phyloP scores from a whole-genome alignment of 1,284 basidiomycete species.

The Ganoderma resinaceum region DNA sequence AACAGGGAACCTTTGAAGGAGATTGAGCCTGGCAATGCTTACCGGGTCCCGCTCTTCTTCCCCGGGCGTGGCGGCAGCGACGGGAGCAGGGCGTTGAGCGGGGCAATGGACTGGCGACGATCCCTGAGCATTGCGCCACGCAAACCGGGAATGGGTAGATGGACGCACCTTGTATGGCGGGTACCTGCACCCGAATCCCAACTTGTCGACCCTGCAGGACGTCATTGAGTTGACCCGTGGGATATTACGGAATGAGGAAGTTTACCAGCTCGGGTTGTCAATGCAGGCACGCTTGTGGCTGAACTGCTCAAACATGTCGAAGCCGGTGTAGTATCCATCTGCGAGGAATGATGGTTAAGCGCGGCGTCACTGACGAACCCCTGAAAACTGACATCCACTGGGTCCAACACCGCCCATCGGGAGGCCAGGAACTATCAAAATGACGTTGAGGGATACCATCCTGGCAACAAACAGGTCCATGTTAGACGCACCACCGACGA shows the following conservation, averaged over 20 bases:
- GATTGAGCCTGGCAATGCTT: constrained; percentile 26
- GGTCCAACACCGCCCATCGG: constrained; percentile 79
- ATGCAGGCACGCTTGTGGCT: constrained; percentile 68
- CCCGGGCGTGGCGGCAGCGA: constrained; percentile 47
- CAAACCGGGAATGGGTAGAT: neutral
- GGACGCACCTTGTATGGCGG: constrained; percentile 65
- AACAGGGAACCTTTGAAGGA: constrained; percentile 23
- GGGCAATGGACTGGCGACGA: constrained; percentile 9
- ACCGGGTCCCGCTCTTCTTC: constrained; percentile 17
- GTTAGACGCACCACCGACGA: constrained; percentile 53
- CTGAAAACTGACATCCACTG: constrained; percentile 65
- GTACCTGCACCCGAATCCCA: constrained; percentile 60
- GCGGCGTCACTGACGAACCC: no score
- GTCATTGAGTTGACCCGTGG: neutral
- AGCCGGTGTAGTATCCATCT: constrained; percentile 72
- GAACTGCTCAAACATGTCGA: constrained; percentile 72
- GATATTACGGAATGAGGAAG: neutral
- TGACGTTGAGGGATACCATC: neutral
- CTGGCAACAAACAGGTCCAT: neutral
- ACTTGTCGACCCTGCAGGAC: constrained; percentile 56
- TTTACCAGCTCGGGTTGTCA: constrained; percentile 65
- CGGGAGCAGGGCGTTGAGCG: constrained; percentile 11
- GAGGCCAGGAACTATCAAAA: constrained; percentile 57
- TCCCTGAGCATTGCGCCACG: neutral
- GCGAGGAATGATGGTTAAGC: neutral